Base-by-base conservation (phyloP, 495 filamentous ascomycete species). In the Penicillium pancosmium region DNA sequence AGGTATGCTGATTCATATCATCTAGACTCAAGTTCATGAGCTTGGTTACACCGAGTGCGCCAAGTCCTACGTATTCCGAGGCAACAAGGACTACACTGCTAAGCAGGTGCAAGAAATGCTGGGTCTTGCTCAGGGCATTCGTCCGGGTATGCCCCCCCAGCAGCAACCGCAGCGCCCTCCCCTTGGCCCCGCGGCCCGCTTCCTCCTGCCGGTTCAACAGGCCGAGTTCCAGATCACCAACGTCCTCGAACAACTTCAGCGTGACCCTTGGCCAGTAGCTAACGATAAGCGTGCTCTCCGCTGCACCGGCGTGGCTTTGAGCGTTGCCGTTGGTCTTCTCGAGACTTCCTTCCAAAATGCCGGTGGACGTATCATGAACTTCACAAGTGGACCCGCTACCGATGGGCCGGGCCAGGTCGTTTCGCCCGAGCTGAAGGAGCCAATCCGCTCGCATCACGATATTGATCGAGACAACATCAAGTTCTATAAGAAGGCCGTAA, bases 31-130 rank as follows among this genome's bases (percentile, higher is more conserved):
- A 85, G 91, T 99, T 23, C 95, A 99, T 68, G 95, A 99, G 78
- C 88, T 99, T 67, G 95, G 95, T 55, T 99, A 99, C 71, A 92
- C 89, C 35, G 94, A 97, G 72, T 98, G 95, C 68, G 91, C 94
- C 59, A 99, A 99, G 77, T 97, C 95, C n/a, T 99, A 97, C 68
- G 95, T 99, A 18, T 99, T 99, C 82, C 85, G 95, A 25, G 95
- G 95, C 47, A 96, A 86, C 82, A 99, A 98, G 79, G 95, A 99
- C 64, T 99, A 99, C 73, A 81, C 85, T 21, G 89, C 92, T 52
- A 98, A 98, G 74, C 92, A 98, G 70, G 93, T 99, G 13, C 94
- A 98, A 71, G 95, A 99, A 70, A 99, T 99, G 95, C 86, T 99
- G 19, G 95, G 93, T 19, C 82, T 86, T 27, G 78, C 84, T 15